Evolutionary conservation across 306 rosid genomes (phyloP), one percentile per base, ranked within the genome.

Genomic region (Prosopis cineraria): DNA sequence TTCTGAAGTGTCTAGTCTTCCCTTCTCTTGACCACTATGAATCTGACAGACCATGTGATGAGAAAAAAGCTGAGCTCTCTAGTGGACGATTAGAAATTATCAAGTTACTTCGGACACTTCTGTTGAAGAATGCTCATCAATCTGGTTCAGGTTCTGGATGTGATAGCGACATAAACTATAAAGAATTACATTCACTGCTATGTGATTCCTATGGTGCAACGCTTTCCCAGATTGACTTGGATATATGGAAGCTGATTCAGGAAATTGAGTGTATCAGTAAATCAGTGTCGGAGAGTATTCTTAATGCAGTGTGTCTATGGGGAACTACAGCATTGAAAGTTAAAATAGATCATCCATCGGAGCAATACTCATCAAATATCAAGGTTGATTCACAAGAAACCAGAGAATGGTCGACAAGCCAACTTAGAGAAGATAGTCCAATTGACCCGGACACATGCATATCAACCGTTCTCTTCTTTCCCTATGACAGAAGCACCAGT

Each of bases 381-480:
- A 71, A 70, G 79, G 76, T 67, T 72, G 90, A 87, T 86, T 82
- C 88, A 70, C 94, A 88, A 83, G 86, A 82, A 71, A 74, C 82
- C 68, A 87, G 81, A 72, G 93, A 90, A 70, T 82, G 88, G 81
- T 81, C 70, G n/a, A 84, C 79, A 84, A 85, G 86, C 85, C 93
- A 76, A 65, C 83, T 85, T 70, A 82, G 91, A 82, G 97, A 92
- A 77, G 88, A 85, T 81, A 78, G 88, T 80, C 88, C 86, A 0
- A 72, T 94, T 84, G 93, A 90, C 81, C 93, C 97, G 55, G 91
- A 89, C 83, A 68, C 83, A 45, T 90, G 97, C 70, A 88, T 77
- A 30, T 90, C 93, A 56, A 94, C 98, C 0, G 91, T 85, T 79
- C 93, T 94, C 41, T 74, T 79, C 82, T 94, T 89, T 83, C 93